Evolutionary conservation across 1,284 basidiomycete species (phyloP).

Genomic region (Lignosus rhinocerotis): DNA sequence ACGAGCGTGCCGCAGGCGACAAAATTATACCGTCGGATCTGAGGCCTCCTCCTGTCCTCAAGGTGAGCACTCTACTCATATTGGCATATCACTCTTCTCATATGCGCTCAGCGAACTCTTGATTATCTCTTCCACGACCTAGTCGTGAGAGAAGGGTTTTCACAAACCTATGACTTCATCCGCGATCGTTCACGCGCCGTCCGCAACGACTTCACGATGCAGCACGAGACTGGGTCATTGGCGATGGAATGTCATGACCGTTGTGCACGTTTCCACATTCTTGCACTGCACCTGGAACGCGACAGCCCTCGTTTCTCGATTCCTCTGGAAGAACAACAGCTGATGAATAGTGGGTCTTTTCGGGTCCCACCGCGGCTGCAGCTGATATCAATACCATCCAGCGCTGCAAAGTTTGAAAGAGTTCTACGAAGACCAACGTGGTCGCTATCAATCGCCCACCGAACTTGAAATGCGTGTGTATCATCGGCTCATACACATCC

Average conservation of each 20-base stretch:
- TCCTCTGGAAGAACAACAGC: slow-evolving; percentile 82
- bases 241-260: slow-evolving; percentile 93
- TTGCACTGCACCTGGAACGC: slow-evolving; percentile 79
- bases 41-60: slow-evolving; percentile 83
- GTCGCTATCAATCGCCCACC: slow-evolving; percentile 66
- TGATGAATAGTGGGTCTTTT: slow-evolving; percentile 77
- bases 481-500: slow-evolving; percentile 88
- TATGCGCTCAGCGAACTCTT: slow-evolving; percentile 65
- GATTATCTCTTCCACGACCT: slow-evolving; percentile 91
- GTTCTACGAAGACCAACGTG: slow-evolving; percentile 87
- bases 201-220: slow-evolving; percentile 94
- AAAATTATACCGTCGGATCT: slow-evolving; percentile 91
- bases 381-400: slow-evolving; percentile 33
- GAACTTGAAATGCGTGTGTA: slow-evolving; percentile 97
- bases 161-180: slow-evolving; percentile 80
- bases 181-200: slow-evolving; percentile 91
- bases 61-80: slow-evolving; percentile 45
- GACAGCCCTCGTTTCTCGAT: slow-evolving; percentile 65
- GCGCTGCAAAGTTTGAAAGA: slow-evolving; percentile 90
- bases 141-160: slow-evolving; percentile 68
- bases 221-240: slow-evolving; percentile 75
- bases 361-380: too few relatives aligned
- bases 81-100: neutral
- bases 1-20: slow-evolving; percentile 93
- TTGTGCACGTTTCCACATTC: slow-evolving; percentile 92